phyloP scores from a whole-genome alignment of 345 rosid species.

The Salix exigua region DNA sequence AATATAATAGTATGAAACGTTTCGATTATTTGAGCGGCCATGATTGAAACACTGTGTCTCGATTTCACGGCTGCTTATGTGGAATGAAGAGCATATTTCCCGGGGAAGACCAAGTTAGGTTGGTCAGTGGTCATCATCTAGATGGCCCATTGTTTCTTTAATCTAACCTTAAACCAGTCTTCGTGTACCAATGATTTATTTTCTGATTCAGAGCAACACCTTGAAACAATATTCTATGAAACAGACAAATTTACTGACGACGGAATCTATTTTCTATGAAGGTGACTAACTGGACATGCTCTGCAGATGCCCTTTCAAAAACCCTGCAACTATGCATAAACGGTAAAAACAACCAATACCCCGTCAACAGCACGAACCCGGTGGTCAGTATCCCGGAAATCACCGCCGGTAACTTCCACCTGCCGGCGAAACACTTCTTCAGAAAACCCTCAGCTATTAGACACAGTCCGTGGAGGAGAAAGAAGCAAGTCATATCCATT shows the following conservation, averaged over 20 bases:
- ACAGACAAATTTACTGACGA: neutral
- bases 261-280: neutral
- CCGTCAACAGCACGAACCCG: slow-evolving; percentile 35
- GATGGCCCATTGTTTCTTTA: too few species aligned
- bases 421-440: slow-evolving; percentile 30
- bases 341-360: slow-evolving; percentile 48
- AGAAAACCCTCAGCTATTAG: slow-evolving; percentile 11
- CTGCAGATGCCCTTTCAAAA: slow-evolving; percentile 4
- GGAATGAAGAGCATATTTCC: too few species aligned
- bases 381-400: slow-evolving; percentile 34
- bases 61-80: too few species aligned
- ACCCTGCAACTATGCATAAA: slow-evolving; percentile 20
- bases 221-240: neutral
- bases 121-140: too few species aligned
- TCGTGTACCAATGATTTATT: too few species aligned
- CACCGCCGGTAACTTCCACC: slow-evolving; percentile 21
- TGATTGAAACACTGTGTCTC: too few species aligned
- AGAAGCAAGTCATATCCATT: slow-evolving; percentile 8
- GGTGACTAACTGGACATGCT: neutral
- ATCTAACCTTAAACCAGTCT: too few species aligned
- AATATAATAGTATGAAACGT: too few species aligned
- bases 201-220: neutral
- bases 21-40: fast-evolving
- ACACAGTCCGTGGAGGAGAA: slow-evolving; percentile 17
- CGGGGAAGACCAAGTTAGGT: too few species aligned